phyloP scores from a whole-genome alignment of 306 rosid genomes.

The Acacia melanoxylon region DNA sequence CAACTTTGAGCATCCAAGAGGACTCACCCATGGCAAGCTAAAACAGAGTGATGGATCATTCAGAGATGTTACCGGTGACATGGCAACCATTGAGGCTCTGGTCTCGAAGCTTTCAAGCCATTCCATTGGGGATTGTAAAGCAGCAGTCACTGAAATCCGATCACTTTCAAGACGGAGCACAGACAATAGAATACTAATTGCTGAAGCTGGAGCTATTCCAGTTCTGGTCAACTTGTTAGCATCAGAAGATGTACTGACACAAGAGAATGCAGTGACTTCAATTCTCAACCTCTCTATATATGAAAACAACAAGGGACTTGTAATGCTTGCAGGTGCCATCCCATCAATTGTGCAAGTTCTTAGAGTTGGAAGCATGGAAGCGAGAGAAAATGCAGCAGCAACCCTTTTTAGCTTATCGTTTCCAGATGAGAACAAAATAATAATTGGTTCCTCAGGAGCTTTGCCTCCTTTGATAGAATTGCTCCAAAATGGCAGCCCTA shows the following conservation, averaged over 20 bases:
- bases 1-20: slow-evolving; percentile 82
- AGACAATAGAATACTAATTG: slow-evolving; percentile 86
- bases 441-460: slow-evolving; percentile 93
- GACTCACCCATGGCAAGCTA: slow-evolving; percentile 76
- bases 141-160: slow-evolving; percentile 78
- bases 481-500: slow-evolving; percentile 80
- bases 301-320: slow-evolving; percentile 84
- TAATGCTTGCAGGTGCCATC: slow-evolving; percentile 95
- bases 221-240: slow-evolving; percentile 80
- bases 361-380: slow-evolving; percentile 90
- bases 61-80: slow-evolving; percentile 83
- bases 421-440: slow-evolving; percentile 92
- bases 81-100: slow-evolving; percentile 71
- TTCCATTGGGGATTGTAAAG: slow-evolving; percentile 66
- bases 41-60: slow-evolving; percentile 88
- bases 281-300: slow-evolving; percentile 92
- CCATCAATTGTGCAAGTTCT: slow-evolving; percentile 94
- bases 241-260: slow-evolving; percentile 67
- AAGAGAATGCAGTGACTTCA: slow-evolving; percentile 92
- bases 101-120: slow-evolving; percentile 78
- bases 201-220: slow-evolving; percentile 94
- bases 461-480: slow-evolving; percentile 80
- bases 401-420: slow-evolving; percentile 90
- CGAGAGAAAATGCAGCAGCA: slow-evolving; percentile 91
- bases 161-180: slow-evolving; percentile 90